Base-by-base conservation (phyloP, 805 yeast species). In the Ogataea pilisensis region DNA sequence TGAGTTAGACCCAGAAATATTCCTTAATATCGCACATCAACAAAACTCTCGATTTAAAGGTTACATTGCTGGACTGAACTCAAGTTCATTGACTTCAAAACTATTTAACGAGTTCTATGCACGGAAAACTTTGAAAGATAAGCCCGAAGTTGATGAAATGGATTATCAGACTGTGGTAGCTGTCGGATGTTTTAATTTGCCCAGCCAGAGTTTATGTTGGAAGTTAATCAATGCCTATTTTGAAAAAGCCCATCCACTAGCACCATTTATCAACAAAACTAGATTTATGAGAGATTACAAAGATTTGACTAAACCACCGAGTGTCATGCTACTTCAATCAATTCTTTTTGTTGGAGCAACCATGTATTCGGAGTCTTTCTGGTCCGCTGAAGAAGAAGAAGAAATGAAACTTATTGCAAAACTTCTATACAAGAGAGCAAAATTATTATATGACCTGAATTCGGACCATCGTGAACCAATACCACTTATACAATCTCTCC, bases 101-200 rank as follows among this genome's bases (percentile, higher is more conserved):
- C 35, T 46, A 8, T 17, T 46, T 13, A 40, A 45, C 28, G 45
- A 42, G 11, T 48, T 39, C 20, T 43, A 42, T 29, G 13, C 27
- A 9, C 24, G 34, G n/a, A n/a, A 20, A 6, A 29, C 42, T 46
- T 28, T 25, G 48, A 31, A 13, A 2, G 28, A 30, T 11, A 36
- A 45, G 42, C 46, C 57, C 39, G 40, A 49, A 37, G 35, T 51
- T 42, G 34, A 57, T 11, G 64, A 60, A 37, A 35, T 79, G 17
- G 88, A 83, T 48, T 66, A 82, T 55, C 85, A 81, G 54, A 73
- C 80, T 35, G 64, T 83, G 46, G 75, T 79, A 52, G 57, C 79
- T 38, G 65, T 80, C 39, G 88, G 88, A n/a, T 86, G 88, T 4
- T 82, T 84, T 53, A 61, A 77, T 37, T 61, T 84, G 27, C 90